phyloP scores from a whole-genome alignment of 257 asterid species.

The Forsythia viridissima region DNA sequence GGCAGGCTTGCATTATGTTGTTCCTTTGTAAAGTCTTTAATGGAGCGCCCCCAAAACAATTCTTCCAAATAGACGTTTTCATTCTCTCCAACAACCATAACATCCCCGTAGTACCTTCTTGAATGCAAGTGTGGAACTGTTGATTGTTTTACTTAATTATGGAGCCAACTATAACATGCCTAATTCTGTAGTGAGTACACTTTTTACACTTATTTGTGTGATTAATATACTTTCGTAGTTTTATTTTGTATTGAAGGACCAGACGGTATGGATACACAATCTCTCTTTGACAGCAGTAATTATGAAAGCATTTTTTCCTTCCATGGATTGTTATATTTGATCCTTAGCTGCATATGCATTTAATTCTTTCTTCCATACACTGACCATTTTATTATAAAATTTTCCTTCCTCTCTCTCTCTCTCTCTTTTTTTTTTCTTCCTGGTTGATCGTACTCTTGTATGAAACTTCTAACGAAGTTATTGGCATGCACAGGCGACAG shows the following conservation, averaged over 20 bases:
- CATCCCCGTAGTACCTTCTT: neutral
- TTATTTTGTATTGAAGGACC: too few relatives aligned
- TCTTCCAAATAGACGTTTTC: neutral
- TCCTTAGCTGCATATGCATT: neutral
- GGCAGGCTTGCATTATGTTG: neutral
- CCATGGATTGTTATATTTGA: neutral
- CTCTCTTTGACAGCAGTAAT: too few relatives aligned
- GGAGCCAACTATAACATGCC: neutral
- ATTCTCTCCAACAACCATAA: neutral
- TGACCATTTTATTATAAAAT: neutral
- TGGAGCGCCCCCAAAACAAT: neutral
- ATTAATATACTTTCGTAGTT: neutral
- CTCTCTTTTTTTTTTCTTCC: neutral
- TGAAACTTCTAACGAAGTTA: neutral
- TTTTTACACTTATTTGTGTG: neutral
- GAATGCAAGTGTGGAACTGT: neutral
- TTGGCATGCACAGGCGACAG: conserved; percentile 51
- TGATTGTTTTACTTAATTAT: too few relatives aligned
- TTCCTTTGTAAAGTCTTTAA: neutral
- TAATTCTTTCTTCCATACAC: neutral
- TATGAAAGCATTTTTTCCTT: neutral
- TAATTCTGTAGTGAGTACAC: neutral
- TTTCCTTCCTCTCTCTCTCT: neutral
- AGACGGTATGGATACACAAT: too few relatives aligned
- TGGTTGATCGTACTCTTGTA: neutral